Evolutionary conservation across 805 yeast species (phyloP).

Genomic region (Yamadazyma insecticola): DNA sequence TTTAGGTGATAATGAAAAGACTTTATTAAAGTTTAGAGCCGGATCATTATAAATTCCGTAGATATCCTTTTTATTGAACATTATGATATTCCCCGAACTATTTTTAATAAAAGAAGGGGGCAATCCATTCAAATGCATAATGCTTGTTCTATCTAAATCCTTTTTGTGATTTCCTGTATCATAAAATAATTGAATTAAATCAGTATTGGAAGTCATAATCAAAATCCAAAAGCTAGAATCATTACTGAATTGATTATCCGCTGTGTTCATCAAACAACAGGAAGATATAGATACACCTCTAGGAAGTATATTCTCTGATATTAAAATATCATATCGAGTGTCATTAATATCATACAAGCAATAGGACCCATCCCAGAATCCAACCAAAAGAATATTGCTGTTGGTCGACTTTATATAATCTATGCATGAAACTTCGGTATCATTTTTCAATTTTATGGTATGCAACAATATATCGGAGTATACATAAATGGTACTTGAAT

Average conservation of each 20-base stretch:
- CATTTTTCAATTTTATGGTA: conserved; percentile 1
- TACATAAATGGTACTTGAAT: conserved; percentile 4
- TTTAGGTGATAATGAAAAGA: conserved; percentile 2
- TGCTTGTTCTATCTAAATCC: conserved; percentile 1
- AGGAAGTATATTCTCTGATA: neutral
- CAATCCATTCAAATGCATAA: conserved; percentile 6
- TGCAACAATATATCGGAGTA: conserved; percentile 3
- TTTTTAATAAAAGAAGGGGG: conserved; percentile 13
- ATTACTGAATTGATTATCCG: conserved; percentile 2
- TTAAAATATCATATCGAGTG: conserved; percentile 2
- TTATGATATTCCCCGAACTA: conserved; percentile 3
- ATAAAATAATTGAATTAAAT: conserved; percentile 9
- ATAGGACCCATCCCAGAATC: conserved; percentile 14
- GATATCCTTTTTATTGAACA: conserved; percentile 10
- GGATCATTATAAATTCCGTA: conserved; percentile 8
- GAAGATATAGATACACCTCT: conserved; percentile 9
- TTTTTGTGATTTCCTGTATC: conserved; percentile 4
- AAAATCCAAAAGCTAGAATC: conserved; percentile 9
- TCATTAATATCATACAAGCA: conserved; percentile 7
- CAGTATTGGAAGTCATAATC: conserved; percentile 12
- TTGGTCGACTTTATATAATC: conserved; percentile 7
- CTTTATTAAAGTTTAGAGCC: conserved; percentile 6
- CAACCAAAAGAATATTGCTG: conserved; percentile 8
- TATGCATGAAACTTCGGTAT: conserved; percentile 8
- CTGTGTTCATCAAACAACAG: conserved; percentile 10